Conservation (phyloP, 2,329 filamentous ascomycete genomes). For the Curvularia eragrostidis region DNA sequence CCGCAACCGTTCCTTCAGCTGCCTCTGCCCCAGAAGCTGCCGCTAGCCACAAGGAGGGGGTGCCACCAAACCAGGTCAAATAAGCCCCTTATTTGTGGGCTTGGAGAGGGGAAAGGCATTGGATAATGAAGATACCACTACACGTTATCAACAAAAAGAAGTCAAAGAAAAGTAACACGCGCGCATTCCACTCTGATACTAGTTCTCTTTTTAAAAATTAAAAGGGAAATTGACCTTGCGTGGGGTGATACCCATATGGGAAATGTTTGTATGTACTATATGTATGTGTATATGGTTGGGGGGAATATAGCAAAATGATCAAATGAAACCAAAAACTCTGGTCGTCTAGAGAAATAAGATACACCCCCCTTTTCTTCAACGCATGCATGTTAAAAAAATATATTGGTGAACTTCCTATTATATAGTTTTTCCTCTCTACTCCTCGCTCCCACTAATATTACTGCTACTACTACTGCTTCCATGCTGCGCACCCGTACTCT, state of each 20-base stretch:
- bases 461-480: conserved; percentile 2
- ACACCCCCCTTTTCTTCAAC: background rate
- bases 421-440: too few species aligned
- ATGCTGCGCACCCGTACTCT: conserved; percentile 5
- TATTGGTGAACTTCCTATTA: too few species aligned
- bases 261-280: background rate
- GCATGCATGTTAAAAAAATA: too few species aligned
- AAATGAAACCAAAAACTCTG: background rate
- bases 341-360: background rate
- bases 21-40: conserved; percentile 25
- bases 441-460: too few species aligned
- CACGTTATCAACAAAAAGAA: background rate
- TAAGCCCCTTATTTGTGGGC: conserved; percentile 13
- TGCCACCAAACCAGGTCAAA: conserved; percentile 20
- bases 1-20: conserved; percentile 24
- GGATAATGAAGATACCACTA: conserved; percentile 13
- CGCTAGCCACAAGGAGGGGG: conserved; percentile 22
- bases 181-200: conserved; percentile 15
- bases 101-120: background rate
- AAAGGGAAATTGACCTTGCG: background rate
- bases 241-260: background rate
- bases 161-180: background rate
- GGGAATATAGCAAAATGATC: background rate
- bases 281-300: background rate
- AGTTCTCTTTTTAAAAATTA: background rate